Conservation (phyloP, 768 basidiomycete genomes). For the Tephrocybe rancida region DNA sequence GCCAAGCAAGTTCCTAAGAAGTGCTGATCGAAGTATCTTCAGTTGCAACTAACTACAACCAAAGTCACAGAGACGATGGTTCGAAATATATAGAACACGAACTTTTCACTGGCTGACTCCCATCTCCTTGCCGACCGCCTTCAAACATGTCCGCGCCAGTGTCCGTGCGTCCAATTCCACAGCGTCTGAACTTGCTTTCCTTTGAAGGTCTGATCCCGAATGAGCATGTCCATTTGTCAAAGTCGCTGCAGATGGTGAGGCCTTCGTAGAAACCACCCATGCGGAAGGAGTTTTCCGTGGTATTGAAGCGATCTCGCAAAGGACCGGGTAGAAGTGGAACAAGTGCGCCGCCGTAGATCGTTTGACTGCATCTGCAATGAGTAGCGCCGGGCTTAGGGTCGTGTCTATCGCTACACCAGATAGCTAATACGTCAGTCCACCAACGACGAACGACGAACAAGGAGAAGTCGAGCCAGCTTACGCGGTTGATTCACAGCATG, state of each 20-base stretch:
- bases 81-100: background rate
- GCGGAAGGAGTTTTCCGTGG: constrained; percentile 67
- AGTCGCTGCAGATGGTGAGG: constrained; percentile 5
- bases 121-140: constrained; percentile 74
- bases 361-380: constrained; percentile 72
- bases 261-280: constrained; percentile 48
- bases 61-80: too few species aligned
- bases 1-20: too few species aligned
- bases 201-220: constrained; percentile 2
- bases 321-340: constrained; percentile 81
- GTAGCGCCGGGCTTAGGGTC: constrained; percentile 46
- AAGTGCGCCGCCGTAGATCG: constrained; percentile 82
- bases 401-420: constrained; percentile 40
- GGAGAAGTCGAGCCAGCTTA: constrained; percentile 29
- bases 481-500: constrained; percentile 60
- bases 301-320: constrained; percentile 80
- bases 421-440: background rate
- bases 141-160: constrained; percentile 68
- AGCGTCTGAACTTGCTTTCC: constrained; percentile 20
- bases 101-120: constrained; percentile 36
- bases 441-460: background rate
- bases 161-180: constrained; percentile 65
- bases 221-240: constrained; percentile 9
- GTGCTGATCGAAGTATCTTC: too few species aligned
- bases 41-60: too few species aligned